These are phyloP conservation scores for Hypoxylon sp. DNA, from an alignment of 2,329 filamentous ascomycete species.

Conservation along the genomic window DNA sequence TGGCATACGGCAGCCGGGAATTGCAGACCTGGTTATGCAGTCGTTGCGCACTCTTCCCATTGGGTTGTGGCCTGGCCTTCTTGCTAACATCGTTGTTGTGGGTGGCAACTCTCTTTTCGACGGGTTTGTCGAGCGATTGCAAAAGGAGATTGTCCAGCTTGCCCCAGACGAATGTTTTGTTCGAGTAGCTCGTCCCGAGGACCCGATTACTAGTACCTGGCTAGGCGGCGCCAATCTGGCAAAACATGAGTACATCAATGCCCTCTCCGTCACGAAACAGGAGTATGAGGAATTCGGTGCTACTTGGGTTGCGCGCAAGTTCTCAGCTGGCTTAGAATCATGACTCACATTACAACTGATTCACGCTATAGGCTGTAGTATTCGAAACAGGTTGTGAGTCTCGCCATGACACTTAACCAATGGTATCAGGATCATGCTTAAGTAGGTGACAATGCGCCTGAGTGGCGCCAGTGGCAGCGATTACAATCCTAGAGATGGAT, in stretches of 20 bases:
- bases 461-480: too few relatives aligned
- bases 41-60: slow-evolving; percentile 77
- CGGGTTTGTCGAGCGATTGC: slow-evolving; percentile 82
- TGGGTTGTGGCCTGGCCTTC: slow-evolving; percentile 82
- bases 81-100: slow-evolving; percentile 88
- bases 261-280: slow-evolving; percentile 79
- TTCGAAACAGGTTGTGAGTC: too few relatives aligned
- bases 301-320: slow-evolving; percentile 77
- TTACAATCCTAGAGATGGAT: too few relatives aligned
- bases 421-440: too few relatives aligned
- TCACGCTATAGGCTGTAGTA: too few relatives aligned
- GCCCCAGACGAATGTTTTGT: slow-evolving; percentile 82
- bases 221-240: slow-evolving; percentile 82
- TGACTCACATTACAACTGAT: slow-evolving; percentile 27
- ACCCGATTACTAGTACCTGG: slow-evolving; percentile 87
- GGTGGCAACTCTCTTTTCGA: slow-evolving; percentile 84
- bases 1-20: slow-evolving; percentile 81
- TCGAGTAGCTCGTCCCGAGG: slow-evolving; percentile 71
- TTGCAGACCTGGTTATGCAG: slow-evolving; percentile 84
- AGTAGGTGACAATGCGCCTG: too few relatives aligned
- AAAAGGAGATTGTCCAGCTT: slow-evolving; percentile 75
- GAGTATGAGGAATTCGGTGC: slow-evolving; percentile 91
- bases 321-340: slow-evolving; percentile 56
- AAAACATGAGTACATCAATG: slow-evolving; percentile 70
- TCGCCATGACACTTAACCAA: too few relatives aligned